phyloP scores from a whole-genome alignment of 257 asterid genomes.

The Lithospermum erythrorhizon region DNA sequence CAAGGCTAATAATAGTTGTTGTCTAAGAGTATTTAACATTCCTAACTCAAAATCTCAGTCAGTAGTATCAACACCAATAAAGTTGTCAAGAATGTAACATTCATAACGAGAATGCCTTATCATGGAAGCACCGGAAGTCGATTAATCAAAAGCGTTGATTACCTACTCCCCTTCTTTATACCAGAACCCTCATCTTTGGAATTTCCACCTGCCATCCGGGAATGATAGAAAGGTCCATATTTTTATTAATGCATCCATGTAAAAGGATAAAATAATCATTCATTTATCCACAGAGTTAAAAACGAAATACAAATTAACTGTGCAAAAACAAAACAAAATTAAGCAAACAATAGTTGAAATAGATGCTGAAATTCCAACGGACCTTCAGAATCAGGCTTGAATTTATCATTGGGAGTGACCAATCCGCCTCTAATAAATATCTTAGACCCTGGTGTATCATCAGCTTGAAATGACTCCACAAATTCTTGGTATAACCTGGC shows the following conservation, averaged over 20 bases:
- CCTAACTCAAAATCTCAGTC: slow-evolving; percentile 23
- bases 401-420: slow-evolving; percentile 65
- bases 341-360: neutral
- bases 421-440: slow-evolving; percentile 82
- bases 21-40: neutral
- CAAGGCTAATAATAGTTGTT: neutral
- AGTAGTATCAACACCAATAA: slow-evolving; percentile 23
- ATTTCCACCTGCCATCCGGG: slow-evolving; percentile 99
- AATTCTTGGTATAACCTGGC: slow-evolving; percentile 78
- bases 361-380: slow-evolving; percentile 17
- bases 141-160: slow-evolving; percentile 82
- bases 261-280: slow-evolving; percentile 43
- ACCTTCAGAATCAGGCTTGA: slow-evolving; percentile 64
- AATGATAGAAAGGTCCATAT: slow-evolving; percentile 92
- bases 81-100: slow-evolving; percentile 24
- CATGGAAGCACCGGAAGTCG: slow-evolving; percentile 42
- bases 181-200: slow-evolving; percentile 99
- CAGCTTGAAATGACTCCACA: slow-evolving; percentile 71
- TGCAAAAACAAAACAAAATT: slow-evolving; percentile 2
- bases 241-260: slow-evolving; percentile 76
- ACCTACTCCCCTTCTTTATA: slow-evolving; percentile 99
- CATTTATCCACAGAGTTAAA: slow-evolving; percentile 40
- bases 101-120: slow-evolving; percentile 33
- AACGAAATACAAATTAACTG: neutral
- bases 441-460: slow-evolving; percentile 71